A percentile compares a stretch with the other conserved stretches of the same genome.
Evolutionary conservation across 2,329 filamentous ascomycete genomes (phyloP).

Genomic region (Xylaria sp.): DNA sequence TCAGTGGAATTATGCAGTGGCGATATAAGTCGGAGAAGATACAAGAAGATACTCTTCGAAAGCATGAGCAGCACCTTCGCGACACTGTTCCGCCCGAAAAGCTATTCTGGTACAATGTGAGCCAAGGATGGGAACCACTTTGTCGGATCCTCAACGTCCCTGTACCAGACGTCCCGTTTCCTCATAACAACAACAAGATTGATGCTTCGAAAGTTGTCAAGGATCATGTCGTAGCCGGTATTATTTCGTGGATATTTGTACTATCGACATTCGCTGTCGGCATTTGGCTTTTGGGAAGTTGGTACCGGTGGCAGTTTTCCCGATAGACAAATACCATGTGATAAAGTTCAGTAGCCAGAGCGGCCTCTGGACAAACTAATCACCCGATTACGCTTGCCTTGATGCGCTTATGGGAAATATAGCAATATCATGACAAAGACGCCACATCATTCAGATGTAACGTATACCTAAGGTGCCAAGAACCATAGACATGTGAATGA

Average conservation of each 20-base stretch:
- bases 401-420: conserved; percentile 6
- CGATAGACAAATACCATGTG: conserved; percentile 24
- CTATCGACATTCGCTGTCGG: conserved; percentile 40
- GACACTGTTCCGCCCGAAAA: conserved; percentile 49
- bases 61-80: conserved; percentile 49
- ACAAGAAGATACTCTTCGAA: conserved; percentile 45
- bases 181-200: conserved; percentile 50
- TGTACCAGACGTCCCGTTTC: conserved; percentile 50
- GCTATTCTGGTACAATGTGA: conserved; percentile 51
- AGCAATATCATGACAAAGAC: background rate
- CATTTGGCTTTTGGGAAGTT: conserved; percentile 38
- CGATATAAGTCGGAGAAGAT: conserved; percentile 49
- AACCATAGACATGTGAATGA: background rate
- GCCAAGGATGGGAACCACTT: conserved; percentile 51
- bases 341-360: conserved; percentile 7
- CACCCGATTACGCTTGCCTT: background rate
- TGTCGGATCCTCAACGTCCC: conserved; percentile 51
- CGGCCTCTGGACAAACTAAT: background rate
- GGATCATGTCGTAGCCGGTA: conserved; percentile 44
- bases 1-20: conserved; percentile 47
- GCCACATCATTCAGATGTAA: background rate
- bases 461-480: background rate
- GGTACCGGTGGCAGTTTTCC: conserved; percentile 30
- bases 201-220: conserved; percentile 44
- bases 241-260: conserved; percentile 46